These are phyloP conservation scores for Leishmania arabica DNA, from an alignment of 208 protist genomes.

Conservation along the genomic window DNA sequence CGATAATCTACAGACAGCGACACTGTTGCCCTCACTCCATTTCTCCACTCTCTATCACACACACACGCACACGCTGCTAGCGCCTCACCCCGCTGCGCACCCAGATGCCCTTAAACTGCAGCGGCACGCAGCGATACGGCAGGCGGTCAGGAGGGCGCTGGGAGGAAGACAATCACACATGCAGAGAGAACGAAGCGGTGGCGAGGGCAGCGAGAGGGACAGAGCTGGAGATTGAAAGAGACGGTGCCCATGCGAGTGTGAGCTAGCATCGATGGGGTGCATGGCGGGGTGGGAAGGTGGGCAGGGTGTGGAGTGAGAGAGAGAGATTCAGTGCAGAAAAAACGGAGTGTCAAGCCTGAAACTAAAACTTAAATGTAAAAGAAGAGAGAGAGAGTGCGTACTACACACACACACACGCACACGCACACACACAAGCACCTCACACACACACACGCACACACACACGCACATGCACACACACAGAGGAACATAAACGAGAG, in stretches of 20 bases:
- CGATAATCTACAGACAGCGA: background rate
- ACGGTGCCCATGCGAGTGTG: background rate
- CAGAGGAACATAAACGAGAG: too few relatives aligned
- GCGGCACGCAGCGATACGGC: background rate
- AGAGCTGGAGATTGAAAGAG: background rate
- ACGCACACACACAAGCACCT: background rate
- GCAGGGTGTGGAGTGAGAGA: background rate
- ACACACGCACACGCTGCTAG: background rate
- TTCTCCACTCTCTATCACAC: background rate
- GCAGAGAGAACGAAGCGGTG: background rate
- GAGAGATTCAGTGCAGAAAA: background rate
- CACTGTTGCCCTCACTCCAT: background rate
- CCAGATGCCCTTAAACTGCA: background rate
- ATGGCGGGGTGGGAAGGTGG: background rate
- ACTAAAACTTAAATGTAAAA: background rate
- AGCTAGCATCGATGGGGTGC: background rate
- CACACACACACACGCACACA: too few relatives aligned
- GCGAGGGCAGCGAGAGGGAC: background rate
- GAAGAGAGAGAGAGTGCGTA: background rate
- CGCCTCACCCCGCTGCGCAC: background rate
- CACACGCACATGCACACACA: background rate
- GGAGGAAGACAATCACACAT: background rate
- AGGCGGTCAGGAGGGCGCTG: background rate
- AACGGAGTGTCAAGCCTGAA: background rate
- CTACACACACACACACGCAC: background rate